Evolutionary conservation across 2,329 filamentous ascomycete genomes (phyloP).

Genomic region (Pseudocercospora cruenta): DNA sequence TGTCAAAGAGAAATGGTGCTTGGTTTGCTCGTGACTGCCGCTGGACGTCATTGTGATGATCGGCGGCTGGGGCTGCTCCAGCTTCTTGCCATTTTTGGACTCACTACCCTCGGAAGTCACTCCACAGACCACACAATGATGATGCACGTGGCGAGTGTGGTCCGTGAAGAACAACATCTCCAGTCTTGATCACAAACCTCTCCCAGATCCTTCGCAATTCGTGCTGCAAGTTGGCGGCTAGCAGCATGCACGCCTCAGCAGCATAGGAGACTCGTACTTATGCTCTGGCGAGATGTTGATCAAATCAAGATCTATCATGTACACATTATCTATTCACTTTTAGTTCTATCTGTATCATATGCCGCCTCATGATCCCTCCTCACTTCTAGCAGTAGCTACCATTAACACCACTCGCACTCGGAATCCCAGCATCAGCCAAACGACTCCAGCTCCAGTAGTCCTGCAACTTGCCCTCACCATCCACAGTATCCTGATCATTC

Average conservation of each 20-base stretch:
- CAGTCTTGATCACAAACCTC: too few relatives aligned
- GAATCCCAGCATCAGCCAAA: constrained; percentile 11
- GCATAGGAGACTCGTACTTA: not conserved
- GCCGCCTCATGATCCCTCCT: not conserved
- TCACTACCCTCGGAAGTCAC: not conserved
- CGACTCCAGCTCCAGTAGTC: constrained; percentile 18
- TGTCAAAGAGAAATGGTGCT: not conserved
- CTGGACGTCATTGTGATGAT: constrained; percentile 5
- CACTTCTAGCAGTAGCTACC: constrained; percentile 10
- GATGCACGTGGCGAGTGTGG: not conserved
- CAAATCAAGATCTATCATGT: not conserved
- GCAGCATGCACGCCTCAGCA: not conserved
- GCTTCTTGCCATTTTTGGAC: constrained; percentile 8
- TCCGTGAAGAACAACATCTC: not conserved
- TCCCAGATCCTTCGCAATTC: not conserved
- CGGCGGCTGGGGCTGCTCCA: not conserved
- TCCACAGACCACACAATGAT: not conserved
- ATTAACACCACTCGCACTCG: constrained; percentile 12
- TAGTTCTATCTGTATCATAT: not conserved
- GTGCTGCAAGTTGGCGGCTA: not conserved
- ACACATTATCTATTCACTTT: not conserved
- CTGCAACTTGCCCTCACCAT: constrained; percentile 17
- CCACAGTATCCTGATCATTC: constrained; percentile 12
- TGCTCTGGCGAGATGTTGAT: not conserved
- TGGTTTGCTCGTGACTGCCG: not conserved